A percentile compares a stretch with the other conserved stretches of the same genome.
Conservation (phyloP, 106 monocot species). For the Chionographis japonica region DNA sequence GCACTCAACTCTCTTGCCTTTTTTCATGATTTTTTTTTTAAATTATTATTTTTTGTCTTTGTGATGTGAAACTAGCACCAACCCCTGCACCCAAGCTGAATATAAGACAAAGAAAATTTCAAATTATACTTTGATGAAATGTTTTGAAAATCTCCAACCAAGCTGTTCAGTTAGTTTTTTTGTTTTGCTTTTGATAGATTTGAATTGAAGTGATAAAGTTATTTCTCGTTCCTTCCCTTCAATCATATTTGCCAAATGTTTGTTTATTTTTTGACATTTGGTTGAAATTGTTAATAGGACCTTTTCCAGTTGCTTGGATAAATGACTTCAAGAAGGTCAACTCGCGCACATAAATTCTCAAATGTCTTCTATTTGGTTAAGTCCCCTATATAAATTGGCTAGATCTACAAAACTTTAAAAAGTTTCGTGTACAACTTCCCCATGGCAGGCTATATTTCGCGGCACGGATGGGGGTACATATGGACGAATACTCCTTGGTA, state of each 20-base stretch:
- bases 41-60: too few species aligned
- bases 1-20: too few species aligned
- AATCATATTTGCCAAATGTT: background rate
- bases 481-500: conserved; percentile 65
- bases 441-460: conserved; percentile 51
- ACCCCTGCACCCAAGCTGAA: too few species aligned
- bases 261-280: conserved; percentile 8
- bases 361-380: background rate
- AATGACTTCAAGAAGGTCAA: conserved; percentile 63
- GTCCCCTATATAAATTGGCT: background rate
- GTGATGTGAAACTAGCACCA: too few species aligned
- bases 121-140: too few species aligned
- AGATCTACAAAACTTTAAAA: background rate
- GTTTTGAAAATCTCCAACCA: too few species aligned
- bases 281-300: conserved; percentile 41
- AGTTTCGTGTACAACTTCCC: background rate
- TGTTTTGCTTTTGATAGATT: too few species aligned
- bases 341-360: background rate
- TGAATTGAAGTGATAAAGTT: background rate
- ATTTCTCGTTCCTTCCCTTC: background rate
- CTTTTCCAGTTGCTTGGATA: conserved; percentile 57
- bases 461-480: conserved; percentile 51
- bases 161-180: too few species aligned
- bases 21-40: too few species aligned
- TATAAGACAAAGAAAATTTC: too few species aligned